Conservation (phyloP, 139 green algal genomes). For the Tetradesmus obliquus region DNA sequence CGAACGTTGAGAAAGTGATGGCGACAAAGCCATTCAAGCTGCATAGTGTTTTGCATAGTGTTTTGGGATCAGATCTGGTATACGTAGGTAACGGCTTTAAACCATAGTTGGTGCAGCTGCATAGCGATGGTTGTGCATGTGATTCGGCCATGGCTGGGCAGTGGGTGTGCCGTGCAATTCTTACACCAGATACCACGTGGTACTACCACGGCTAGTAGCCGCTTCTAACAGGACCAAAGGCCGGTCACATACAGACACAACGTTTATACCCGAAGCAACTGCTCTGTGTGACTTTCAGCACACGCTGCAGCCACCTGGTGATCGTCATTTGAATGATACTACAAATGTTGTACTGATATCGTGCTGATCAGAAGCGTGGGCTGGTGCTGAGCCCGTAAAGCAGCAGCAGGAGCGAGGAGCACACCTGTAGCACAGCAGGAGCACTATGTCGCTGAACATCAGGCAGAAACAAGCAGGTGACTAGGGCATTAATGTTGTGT, state of each 20-base stretch:
- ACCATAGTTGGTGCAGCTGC: too few relatives aligned
- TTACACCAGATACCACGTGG: too few relatives aligned
- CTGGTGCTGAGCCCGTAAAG: neutral
- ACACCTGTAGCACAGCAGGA: neutral
- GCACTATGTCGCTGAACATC: constrained; percentile 80
- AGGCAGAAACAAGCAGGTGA: constrained; percentile 81
- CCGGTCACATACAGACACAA: neutral
- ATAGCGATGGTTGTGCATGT: too few relatives aligned
- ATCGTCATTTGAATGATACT: neutral
- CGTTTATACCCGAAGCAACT: neutral
- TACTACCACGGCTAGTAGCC: too few relatives aligned
- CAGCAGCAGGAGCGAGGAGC: neutral
- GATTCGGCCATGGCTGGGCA: too few relatives aligned
- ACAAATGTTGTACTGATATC: neutral
- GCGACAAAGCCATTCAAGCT: too few relatives aligned
- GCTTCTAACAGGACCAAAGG: too few relatives aligned
- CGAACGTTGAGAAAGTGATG: too few relatives aligned
- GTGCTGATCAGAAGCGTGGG: neutral
- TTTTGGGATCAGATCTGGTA: too few relatives aligned
- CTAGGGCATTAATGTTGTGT: neutral
- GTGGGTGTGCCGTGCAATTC: too few relatives aligned
- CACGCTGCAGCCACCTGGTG: neutral
- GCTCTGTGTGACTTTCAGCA: neutral
- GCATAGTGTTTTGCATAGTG: too few relatives aligned
- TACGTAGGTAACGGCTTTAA: too few relatives aligned